Evolutionary conservation across 2,329 filamentous ascomycete species (phyloP).

Genomic region (Stagonosporopsis chrysanthemi): DNA sequence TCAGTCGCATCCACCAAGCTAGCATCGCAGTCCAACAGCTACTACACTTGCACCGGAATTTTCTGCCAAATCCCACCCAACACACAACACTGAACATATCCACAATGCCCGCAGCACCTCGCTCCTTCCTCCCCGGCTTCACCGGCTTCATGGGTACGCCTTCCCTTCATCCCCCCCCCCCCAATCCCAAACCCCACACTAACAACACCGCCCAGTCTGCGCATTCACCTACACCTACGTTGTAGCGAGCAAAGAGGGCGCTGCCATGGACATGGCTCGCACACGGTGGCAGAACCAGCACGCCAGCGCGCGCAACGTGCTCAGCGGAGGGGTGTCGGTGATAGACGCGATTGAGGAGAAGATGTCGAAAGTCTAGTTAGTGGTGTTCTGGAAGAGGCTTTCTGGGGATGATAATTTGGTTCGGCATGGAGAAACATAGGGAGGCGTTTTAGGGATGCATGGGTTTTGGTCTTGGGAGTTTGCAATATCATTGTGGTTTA

Average conservation of each 20-base stretch:
- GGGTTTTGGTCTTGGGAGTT: neutral
- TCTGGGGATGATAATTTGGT: neutral
- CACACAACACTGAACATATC: neutral
- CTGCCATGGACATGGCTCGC: constrained; percentile 42
- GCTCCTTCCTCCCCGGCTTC: constrained; percentile 45
- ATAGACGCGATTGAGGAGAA: constrained; percentile 3
- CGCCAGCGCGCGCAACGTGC: constrained; percentile 26
- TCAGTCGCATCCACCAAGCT: neutral
- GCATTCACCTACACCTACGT: constrained; percentile 45
- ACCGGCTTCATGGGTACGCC: constrained; percentile 42
- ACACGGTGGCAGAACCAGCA: constrained; percentile 46
- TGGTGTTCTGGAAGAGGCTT: neutral
- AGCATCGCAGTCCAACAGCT: neutral
- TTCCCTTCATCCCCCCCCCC: neutral
- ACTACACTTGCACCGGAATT: neutral
- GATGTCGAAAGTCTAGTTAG: neutral
- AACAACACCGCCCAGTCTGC: constrained; percentile 28
- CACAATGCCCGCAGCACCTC: constrained; percentile 43
- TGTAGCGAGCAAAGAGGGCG: constrained; percentile 44
- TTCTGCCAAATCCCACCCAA: too few species aligned
- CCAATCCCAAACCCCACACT: constrained; percentile 1
- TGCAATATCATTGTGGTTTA: neutral
- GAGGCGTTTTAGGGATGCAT: neutral
- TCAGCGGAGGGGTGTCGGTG: constrained; percentile 22
- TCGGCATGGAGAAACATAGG: neutral